Evolutionary conservation across 495 filamentous ascomycete species (phyloP).

Genomic region (Durotheca rogersii): DNA sequence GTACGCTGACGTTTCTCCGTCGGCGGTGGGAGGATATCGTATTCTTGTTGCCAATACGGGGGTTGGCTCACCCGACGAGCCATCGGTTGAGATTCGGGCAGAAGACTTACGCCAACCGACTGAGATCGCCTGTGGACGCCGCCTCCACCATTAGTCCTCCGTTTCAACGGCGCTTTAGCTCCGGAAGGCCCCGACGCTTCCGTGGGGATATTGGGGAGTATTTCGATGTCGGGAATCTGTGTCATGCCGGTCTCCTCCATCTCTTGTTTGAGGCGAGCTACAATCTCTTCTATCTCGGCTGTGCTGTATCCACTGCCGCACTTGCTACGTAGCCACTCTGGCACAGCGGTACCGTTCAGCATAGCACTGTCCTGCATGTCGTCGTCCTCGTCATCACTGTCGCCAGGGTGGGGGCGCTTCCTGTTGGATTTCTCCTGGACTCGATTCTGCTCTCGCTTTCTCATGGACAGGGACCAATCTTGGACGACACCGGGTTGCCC

Average conservation of each 20-base stretch:
- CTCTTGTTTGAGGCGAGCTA: conserved; percentile 37
- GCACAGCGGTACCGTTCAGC: conserved; percentile 41
- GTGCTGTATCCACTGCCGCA: conserved; percentile 42
- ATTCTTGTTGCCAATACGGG: conserved; percentile 10
- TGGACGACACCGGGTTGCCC: conserved; percentile 47
- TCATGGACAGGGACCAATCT: conserved; percentile 50
- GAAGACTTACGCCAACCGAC: conserved; percentile 36
- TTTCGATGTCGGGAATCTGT: conserved; percentile 66
- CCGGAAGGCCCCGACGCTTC: conserved; percentile 20
- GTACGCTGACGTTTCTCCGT: conserved; percentile 35
- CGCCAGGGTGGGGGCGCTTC: conserved; percentile 30
- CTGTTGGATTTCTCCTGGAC: conserved; percentile 36
- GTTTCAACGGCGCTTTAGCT: conserved; percentile 20
- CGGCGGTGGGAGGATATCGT: conserved; percentile 9
- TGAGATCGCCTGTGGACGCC: conserved; percentile 42
- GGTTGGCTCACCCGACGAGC: conserved; percentile 37
- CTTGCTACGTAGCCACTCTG: conserved; percentile 42
- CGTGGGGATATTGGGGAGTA: conserved; percentile 57
- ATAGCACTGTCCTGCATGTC: conserved; percentile 16
- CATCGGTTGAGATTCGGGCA: conserved; percentile 23
- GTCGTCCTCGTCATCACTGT: conserved; percentile 34
- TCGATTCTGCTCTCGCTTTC: conserved; percentile 56
- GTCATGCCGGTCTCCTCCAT: conserved; percentile 29
- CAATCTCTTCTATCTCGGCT: conserved; percentile 39
- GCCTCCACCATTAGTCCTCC: conserved; percentile 20